Conservation (phyloP, 2,329 filamentous ascomycete species). For the Scedosporium aurantiacum region DNA sequence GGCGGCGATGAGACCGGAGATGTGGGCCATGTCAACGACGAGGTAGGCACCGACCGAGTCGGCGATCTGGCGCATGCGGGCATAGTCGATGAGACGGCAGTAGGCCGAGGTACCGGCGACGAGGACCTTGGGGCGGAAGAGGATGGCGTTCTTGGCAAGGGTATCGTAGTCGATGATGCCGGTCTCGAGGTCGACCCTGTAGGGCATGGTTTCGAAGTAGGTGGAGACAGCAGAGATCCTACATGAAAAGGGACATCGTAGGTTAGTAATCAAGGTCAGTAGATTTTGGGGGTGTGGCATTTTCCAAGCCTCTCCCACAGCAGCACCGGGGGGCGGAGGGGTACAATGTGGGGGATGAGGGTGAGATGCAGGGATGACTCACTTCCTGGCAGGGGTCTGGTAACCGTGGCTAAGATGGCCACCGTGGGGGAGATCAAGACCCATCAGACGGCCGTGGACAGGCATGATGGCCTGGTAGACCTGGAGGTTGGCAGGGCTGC, state of each 20-base stretch:
- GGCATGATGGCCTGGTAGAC: slow-evolving; percentile 97
- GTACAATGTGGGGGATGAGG: not conserved
- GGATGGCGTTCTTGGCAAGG: slow-evolving; percentile 76
- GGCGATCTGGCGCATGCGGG: slow-evolving; percentile 89
- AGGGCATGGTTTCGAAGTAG: slow-evolving; percentile 98
- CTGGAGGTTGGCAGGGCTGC: slow-evolving; percentile 92
- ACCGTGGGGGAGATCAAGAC: slow-evolving; percentile 86
- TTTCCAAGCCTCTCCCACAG: not conserved
- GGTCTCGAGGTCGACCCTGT: slow-evolving; percentile 79
- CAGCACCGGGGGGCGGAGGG: not conserved
- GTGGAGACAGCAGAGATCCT: slow-evolving; percentile 94
- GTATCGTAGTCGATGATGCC: slow-evolving; percentile 96
- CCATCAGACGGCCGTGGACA: slow-evolving; percentile 93
- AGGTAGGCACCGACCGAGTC: slow-evolving; percentile 91
- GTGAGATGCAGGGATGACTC: slow-evolving; percentile 21
- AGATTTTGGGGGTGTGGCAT: not conserved
- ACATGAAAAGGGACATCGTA: too few relatives aligned
- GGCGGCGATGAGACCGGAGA: slow-evolving; percentile 88
- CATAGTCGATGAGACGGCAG: slow-evolving; percentile 95
- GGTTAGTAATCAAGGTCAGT: not conserved
- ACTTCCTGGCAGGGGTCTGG: slow-evolving; percentile 90
- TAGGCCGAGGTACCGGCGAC: slow-evolving; percentile 96
- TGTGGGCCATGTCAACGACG: slow-evolving; percentile 96
- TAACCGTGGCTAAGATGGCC: slow-evolving; percentile 95
- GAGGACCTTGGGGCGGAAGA: slow-evolving; percentile 93